Conservation (phyloP, 176 grass and related monocot species). For the Luzula sylvatica region DNA sequence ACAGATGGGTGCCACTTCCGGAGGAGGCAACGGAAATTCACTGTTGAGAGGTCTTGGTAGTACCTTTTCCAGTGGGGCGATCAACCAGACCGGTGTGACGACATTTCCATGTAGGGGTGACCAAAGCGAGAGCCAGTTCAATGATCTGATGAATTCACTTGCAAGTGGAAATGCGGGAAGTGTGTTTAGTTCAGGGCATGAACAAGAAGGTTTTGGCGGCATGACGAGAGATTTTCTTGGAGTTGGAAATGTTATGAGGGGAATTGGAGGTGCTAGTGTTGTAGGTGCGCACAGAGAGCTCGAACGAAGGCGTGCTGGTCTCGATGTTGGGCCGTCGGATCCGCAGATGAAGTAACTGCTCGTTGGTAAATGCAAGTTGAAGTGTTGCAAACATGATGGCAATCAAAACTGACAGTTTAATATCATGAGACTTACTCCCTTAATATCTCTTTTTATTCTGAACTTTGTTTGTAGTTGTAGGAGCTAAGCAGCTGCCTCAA, state of each 20-base stretch:
- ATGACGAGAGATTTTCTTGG: constrained; percentile 92
- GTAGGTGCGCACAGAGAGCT: constrained; percentile 23
- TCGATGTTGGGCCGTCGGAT: constrained; percentile 56
- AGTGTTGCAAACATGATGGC: neutral
- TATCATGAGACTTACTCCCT: neutral
- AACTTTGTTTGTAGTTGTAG: constrained; percentile 4
- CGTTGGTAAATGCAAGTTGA: neutral
- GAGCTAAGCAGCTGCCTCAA: constrained; percentile 10
- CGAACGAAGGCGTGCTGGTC: constrained; percentile 5
- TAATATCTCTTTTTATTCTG: neutral
- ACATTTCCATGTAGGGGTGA: constrained; percentile 1
- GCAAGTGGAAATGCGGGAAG: constrained; percentile 18
- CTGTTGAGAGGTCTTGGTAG: constrained; percentile 49
- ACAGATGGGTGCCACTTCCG: constrained; percentile 68
- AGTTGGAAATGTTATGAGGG: constrained; percentile 50
- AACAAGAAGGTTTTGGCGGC: constrained; percentile 7
- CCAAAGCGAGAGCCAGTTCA: constrained; percentile 49
- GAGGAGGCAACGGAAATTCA: constrained; percentile 18
- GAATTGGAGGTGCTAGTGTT: constrained; percentile 33
- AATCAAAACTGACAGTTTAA: neutral
- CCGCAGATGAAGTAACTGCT: constrained; percentile 52
- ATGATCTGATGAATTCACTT: constrained; percentile 70
- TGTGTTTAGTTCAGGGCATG: constrained; percentile 21
- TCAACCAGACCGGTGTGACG: constrained; percentile 5
- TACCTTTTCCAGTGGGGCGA: constrained; percentile 21